Percentiles rank a stretch among this genome's conserved stretches.
Conservation (phyloP, 1,139 yeast genomes). For the Debaryomycetaceae sp. region DNA sequence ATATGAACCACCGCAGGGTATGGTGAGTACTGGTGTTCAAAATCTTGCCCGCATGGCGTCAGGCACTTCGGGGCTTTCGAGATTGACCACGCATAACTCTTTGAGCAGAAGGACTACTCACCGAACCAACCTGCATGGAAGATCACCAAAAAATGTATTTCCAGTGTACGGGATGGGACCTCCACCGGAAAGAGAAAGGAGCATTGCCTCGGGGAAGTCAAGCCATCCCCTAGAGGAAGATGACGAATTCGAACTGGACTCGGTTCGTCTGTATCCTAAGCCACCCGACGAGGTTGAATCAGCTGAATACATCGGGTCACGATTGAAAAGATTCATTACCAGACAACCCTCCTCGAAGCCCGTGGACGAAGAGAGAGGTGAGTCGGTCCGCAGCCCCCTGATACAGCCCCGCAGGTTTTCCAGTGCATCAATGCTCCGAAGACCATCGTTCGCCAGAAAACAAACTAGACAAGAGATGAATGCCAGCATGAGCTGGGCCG, state of each 20-base stretch:
- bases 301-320: slow-evolving; percentile 31
- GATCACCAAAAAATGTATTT: slow-evolving; percentile 73
- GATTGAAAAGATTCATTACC: slow-evolving; percentile 18
- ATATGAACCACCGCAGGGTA: slow-evolving; percentile 3
- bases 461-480: slow-evolving; percentile 11
- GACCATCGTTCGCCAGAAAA: background rate
- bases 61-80: slow-evolving; percentile 11
- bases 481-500: slow-evolving; percentile 15
- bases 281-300: slow-evolving; percentile 6
- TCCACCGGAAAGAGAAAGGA: slow-evolving; percentile 50
- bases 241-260: slow-evolving; percentile 7
- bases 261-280: background rate
- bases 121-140: slow-evolving; percentile 14
- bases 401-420: no score
- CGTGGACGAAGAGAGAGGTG: slow-evolving; percentile 5
- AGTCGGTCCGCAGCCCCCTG: no score
- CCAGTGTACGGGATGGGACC: slow-evolving; percentile 77
- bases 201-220: slow-evolving; percentile 45
- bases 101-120: slow-evolving; percentile 10
- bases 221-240: slow-evolving; percentile 8
- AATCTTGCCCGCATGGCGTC: slow-evolving; percentile 8
- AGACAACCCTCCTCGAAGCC: slow-evolving; percentile 10
- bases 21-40: background rate
- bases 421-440: no score
- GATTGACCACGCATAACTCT: slow-evolving; percentile 9